Evolutionary conservation across 2,329 filamentous ascomycete genomes (phyloP), one percentile per base, ranked within the genome.

Genomic region (Calonectria hawksworthii): DNA sequence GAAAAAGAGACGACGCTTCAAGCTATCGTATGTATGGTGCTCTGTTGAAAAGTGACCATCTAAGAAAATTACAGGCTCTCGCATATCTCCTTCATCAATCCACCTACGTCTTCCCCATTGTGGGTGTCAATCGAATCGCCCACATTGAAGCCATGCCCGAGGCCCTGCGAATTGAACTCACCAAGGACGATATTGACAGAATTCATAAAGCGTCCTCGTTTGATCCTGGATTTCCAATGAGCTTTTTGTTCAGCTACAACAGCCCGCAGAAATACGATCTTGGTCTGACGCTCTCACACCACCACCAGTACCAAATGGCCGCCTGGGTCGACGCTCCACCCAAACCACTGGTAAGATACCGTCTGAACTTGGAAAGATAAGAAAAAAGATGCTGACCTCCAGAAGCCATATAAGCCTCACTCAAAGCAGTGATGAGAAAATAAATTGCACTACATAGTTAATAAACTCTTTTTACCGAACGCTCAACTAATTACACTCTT

Each of bases 271-370:
- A 71, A 47, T 76, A 76, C 9, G 34, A 74, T 23, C 64, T 75
- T 9, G 23, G 51, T 14, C 50, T 73, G 54, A 74, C 73, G 11
- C 44, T 74, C 6, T 41, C 75, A 3, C 47, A 74, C 32, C 11
- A 72, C 21, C 51, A 70, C 18, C 69, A 70, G 16, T 68, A 68
- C 26, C 63, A 69, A 21, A 76, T 75, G 75, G 34, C 44, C 1
- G 73, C 74, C 21, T 76, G 75, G 75, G 59, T 76, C 13, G 61
- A 76, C n/a, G 73, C 70, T 11, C 75, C 75, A 6, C 75, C 75
- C 8, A 76, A 73, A 54, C 28, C 41, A 23, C 61, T 23, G 26
- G 73, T 75, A 47, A 41, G 34, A 16, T 3, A 18, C 10, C 36
- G 3, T 28, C 16, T 7, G 2, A 23, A 63, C 3, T 11, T 11